Base-by-base conservation (phyloP, 177 flowering plant genomes). In the Tripterygium wilfordii region DNA sequence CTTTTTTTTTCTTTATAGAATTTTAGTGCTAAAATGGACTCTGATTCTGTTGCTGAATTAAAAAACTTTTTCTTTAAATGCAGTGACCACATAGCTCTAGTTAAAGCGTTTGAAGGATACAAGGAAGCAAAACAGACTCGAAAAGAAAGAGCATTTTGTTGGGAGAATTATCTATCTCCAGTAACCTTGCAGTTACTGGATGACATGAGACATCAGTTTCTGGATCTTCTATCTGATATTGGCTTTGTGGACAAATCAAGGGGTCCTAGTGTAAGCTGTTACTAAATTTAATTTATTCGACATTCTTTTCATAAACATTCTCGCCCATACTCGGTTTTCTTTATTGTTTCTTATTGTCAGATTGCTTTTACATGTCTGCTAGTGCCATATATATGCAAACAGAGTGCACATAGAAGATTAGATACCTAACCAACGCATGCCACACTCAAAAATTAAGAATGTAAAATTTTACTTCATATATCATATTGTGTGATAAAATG, bases 61-160 rank as follows among this genome's bases (percentile, higher is more conserved):
- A 16, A 8, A 19, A 5, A 50, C 28, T 35, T 22, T 15, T 27
- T 18, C 16, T 49, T 54, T 51, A 45, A 19, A 40, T 69, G 55
- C 81, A 92, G 99, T 68, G 99, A 92, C 54, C 97, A 92, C 74
- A 86, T 92, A 61, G 97, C 99, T 17, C 88, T 89, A 67, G 80
- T 89, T 22, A 86, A 84, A 62, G 99, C 99, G 45, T 92, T 77
- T 71, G 80, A 89, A 49, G 84, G 76, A 38, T 92, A 95, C 83
- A 82, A 80, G 65, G 88, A 78, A 48, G 96, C 94, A 20, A 88
- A 86, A 60, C 68, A 71, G 8, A 69, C 48, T 29, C 77, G 96
- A 38, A 71, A 61, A 14, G 99, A 82, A 49, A 77, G 71, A 55
- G 49, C 78, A 17, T 89, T 74, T 59, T 92, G 97, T 66, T 89